Conservation (phyloP, 1,284 basidiomycete species). For the Moesziomyces antarcticus region DNA sequence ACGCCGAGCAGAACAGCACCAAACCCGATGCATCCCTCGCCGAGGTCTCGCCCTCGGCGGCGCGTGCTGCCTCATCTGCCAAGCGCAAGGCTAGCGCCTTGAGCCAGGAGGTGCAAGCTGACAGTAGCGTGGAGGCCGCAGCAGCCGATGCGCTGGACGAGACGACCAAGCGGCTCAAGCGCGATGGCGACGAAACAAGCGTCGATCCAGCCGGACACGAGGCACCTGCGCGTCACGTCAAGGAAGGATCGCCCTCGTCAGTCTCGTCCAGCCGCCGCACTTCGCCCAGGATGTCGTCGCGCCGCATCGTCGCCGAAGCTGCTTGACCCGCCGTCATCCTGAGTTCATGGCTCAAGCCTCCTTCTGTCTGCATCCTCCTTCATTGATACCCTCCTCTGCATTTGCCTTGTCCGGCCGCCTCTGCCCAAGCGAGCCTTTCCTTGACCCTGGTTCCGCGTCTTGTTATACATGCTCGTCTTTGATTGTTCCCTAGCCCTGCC, state of each 20-base stretch:
- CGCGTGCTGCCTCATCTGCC: constrained; percentile 1
- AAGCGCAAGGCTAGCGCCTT: constrained; percentile 50
- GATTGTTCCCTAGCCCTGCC: not conserved
- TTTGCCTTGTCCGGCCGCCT: not conserved
- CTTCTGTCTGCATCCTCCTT: not conserved
- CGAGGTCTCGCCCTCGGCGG: constrained; percentile 11
- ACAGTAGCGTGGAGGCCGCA: not conserved
- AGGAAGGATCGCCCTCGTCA: constrained; percentile 29
- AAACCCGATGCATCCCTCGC: constrained; percentile 2
- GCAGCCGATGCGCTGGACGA: constrained; percentile 17
- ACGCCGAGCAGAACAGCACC: constrained; percentile 13
- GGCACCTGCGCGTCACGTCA: constrained; percentile 11
- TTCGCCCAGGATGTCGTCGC: constrained; percentile 40
- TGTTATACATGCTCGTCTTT: too few species aligned
- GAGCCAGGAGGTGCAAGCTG: constrained; percentile 39
- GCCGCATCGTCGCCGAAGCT: constrained; percentile 24
- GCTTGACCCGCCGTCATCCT: constrained; percentile 2
- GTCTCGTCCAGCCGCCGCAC: constrained; percentile 43
- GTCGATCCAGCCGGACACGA: constrained; percentile 6
- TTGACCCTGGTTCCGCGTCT: too few species aligned
- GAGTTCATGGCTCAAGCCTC: not conserved
- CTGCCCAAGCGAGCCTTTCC: not conserved
- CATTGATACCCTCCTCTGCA: not conserved
- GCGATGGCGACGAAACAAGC: constrained; percentile 2
- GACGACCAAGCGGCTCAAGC: constrained; percentile 30